phyloP scores from a whole-genome alignment of 2,329 filamentous ascomycete genomes.

The Sclerotinia trifoliorum region DNA sequence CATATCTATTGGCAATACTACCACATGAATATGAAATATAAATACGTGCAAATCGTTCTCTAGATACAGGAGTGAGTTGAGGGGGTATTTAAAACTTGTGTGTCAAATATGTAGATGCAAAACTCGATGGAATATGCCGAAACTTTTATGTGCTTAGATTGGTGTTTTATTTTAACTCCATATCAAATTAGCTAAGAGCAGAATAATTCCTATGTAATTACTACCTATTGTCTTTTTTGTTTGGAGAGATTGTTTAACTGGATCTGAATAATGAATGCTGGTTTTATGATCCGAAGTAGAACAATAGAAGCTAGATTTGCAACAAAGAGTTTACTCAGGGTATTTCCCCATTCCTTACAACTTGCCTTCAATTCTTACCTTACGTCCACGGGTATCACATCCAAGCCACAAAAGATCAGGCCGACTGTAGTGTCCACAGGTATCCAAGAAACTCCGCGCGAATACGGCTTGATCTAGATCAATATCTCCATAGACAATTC shows the following conservation, averaged over 20 bases:
- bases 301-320: background rate
- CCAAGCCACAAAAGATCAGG: slow-evolving; percentile 19
- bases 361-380: background rate
- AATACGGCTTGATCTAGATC: slow-evolving; percentile 19
- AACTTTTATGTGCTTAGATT: no score
- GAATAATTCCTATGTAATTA: no score
- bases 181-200: no score
- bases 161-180: no score
- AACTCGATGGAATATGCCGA: no score
- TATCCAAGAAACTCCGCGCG: slow-evolving; percentile 15
- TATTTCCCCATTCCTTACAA: background rate
- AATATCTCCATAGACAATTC: slow-evolving; percentile 11
- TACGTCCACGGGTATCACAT: slow-evolving; percentile 11
- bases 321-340: background rate
- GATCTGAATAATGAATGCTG: no score
- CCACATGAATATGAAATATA: background rate
- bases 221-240: no score
- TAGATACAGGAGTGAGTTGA: background rate
- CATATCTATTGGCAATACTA: background rate
- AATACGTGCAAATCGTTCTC: background rate
- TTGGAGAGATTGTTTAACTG: no score
- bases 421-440: slow-evolving; percentile 7
- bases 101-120: no score
- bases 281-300: no score
- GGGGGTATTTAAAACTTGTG: no score